Conservation (phyloP, 2,329 filamentous ascomycete species). For the Epichloe brachyelytri region DNA sequence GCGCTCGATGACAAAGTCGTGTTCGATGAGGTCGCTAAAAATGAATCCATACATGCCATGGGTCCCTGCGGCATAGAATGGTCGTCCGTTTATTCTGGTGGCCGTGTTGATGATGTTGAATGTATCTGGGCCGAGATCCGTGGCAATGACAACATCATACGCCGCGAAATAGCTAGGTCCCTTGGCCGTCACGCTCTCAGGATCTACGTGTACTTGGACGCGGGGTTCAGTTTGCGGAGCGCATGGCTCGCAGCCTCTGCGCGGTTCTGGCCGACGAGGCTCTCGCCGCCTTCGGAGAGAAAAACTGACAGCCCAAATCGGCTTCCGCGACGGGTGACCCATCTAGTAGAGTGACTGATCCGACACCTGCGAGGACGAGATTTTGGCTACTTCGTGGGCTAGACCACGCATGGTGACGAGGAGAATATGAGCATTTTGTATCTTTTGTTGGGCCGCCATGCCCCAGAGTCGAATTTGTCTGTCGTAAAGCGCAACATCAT, state of each 20-base stretch:
- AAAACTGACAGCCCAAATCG: slow-evolving; percentile 74
- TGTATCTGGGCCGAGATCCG: slow-evolving; percentile 65
- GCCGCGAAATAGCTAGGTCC: slow-evolving; percentile 59
- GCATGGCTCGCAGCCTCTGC: slow-evolving; percentile 68
- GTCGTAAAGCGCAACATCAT: slow-evolving; percentile 95
- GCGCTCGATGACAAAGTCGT: slow-evolving; percentile 81
- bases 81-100: slow-evolving; percentile 61
- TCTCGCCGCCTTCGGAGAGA: slow-evolving; percentile 51
- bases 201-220: slow-evolving; percentile 62
- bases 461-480: slow-evolving; percentile 96
- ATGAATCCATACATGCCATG: slow-evolving; percentile 92
- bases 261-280: slow-evolving; percentile 66
- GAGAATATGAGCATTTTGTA: slow-evolving; percentile 79
- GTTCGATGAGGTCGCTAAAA: slow-evolving; percentile 82
- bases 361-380: slow-evolving; percentile 84
- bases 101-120: slow-evolving; percentile 75
- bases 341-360: slow-evolving; percentile 80
- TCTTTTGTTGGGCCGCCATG: slow-evolving; percentile 84
- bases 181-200: slow-evolving; percentile 53
- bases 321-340: slow-evolving; percentile 60
- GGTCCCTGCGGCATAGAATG: slow-evolving; percentile 79
- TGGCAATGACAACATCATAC: slow-evolving; percentile 83
- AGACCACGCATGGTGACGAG: slow-evolving; percentile 80
- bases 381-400: slow-evolving; percentile 96
- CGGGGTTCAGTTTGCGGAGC: slow-evolving; percentile 77